Evolutionary conservation across 2,329 filamentous ascomycete species (phyloP).

Genomic region (Thermothelomyces thermophilus): DNA sequence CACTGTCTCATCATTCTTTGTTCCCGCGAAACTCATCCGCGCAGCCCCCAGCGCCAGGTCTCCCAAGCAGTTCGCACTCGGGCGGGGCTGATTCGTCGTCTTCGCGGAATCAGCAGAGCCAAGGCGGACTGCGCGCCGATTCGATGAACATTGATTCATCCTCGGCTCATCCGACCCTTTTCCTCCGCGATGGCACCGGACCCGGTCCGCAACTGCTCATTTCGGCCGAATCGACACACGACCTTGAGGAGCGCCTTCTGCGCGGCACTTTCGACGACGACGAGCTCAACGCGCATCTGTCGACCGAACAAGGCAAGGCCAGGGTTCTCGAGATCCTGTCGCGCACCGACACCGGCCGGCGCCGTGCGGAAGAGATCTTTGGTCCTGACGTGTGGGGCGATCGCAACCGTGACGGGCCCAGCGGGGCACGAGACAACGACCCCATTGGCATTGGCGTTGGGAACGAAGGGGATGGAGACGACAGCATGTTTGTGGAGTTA

Average conservation of each 20-base stretch:
- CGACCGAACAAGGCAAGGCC: constrained; percentile 39
- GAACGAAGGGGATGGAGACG: constrained; percentile 40
- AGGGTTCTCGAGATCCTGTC: constrained; percentile 48
- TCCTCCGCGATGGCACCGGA: constrained; percentile 32
- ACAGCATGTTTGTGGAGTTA: constrained; percentile 51
- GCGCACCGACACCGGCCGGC: constrained; percentile 44
- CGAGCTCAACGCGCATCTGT: constrained; percentile 39
- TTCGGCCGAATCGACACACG: constrained; percentile 35
- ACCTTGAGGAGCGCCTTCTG: constrained; percentile 46
- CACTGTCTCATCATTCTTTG: constrained; percentile 29
- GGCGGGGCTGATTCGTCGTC: constrained; percentile 31
- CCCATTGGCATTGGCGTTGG: constrained; percentile 26
- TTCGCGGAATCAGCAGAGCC: constrained; percentile 29
- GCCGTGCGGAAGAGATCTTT: constrained; percentile 45
- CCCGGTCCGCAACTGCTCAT: constrained; percentile 40
- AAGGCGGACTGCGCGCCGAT: constrained; percentile 29
- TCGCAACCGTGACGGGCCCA: constrained; percentile 7
- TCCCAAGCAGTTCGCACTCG: constrained; percentile 30
- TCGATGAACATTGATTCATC: constrained; percentile 36
- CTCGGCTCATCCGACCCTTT: constrained; percentile 38
- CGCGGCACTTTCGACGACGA: constrained; percentile 35
- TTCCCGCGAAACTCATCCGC: constrained; percentile 31
- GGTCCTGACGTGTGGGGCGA: constrained; percentile 43
- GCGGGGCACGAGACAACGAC: constrained; percentile 20
- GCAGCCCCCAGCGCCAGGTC: constrained; percentile 34